phyloP scores from a whole-genome alignment of 1,284 basidiomycete species.

The Athelia sp. region DNA sequence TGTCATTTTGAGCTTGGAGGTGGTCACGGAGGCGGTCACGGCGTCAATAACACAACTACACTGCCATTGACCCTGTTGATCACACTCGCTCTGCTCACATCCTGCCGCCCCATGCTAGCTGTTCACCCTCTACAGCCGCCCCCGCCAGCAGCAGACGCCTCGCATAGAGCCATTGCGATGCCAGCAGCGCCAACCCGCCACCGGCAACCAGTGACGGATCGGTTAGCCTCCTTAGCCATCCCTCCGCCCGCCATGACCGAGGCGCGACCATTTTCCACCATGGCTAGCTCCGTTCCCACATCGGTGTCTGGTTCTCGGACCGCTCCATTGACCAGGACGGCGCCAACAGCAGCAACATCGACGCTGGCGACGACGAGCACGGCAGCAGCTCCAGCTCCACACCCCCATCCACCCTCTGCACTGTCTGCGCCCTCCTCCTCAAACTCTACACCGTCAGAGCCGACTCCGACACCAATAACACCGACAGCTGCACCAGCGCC shows the following conservation, averaged over 20 bases:
- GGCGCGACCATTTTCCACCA: neutral
- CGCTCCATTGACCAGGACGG: too few relatives aligned
- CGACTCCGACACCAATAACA: neutral
- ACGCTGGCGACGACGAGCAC: conserved; percentile 7
- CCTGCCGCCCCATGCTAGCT: too few relatives aligned
- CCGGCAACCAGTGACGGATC: neutral
- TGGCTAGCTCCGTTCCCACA: too few relatives aligned
- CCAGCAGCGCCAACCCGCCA: neutral
- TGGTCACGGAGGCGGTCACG: too few relatives aligned
- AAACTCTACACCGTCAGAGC: neutral
- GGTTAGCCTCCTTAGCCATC: neutral
- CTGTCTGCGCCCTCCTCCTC: neutral
- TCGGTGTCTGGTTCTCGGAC: too few relatives aligned
- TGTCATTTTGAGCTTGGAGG: too few relatives aligned
- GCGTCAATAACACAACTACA: too few relatives aligned
- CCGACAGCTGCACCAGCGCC: conserved; percentile 10
- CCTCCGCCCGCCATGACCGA: conserved; percentile 7
- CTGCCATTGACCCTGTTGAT: too few relatives aligned
- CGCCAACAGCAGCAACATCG: neutral
- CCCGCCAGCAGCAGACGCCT: too few relatives aligned
- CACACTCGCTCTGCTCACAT: too few relatives aligned
- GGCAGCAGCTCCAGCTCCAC: conserved; percentile 10
- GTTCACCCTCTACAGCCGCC: too few relatives aligned
- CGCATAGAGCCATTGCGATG: too few relatives aligned
- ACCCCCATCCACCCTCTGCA: neutral